Evolutionary conservation across 2,329 filamentous ascomycete genomes (phyloP), one percentile per base, ranked within the genome.

Genomic region (Aureobasidium sp.): DNA sequence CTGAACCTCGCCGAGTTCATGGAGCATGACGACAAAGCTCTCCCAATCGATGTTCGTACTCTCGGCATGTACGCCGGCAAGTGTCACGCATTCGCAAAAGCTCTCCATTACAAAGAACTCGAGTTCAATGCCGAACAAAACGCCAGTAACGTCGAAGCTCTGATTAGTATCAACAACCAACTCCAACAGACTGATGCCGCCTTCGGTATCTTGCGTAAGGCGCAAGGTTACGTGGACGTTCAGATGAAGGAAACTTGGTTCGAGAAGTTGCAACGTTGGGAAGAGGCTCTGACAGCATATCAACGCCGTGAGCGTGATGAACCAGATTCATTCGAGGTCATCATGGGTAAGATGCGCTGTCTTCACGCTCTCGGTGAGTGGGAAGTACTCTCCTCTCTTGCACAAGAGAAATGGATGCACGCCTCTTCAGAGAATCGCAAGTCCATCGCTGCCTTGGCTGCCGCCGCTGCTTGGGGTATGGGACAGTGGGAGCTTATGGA

Each of bases 311-410:
- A 97, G 67, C 81, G 90, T 34, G 84, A 84, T 34, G 84, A 87
- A 64, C 80, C 81, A 12, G 65, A 70, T 41, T 91, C 91, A 0
- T 91, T 99, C 64, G 94, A 97, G 64, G 91, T 99, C 60, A 91
- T 96, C 37, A 97, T 99, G 92, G 94, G 94, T 67, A 99, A 99
- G 77, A 99, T 99, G 94, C 87, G 94, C 52, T 99, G 94, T 81
- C 78, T 97, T 66, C 94, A 99, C 73, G 95, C 94, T 9, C 82
- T 99, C 39, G 94, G 94, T 65, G 94, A 99, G 74, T 99, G 94
- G 94, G 95, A 97, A 68, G 86, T 91, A 4, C 81, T 99, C 17
- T 95, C 93, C 0, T 87, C 86, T 53, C 81, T 99, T 61, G 93
- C 92, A 0, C 89, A 95, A 71, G 91, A 92, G 71, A 96, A 93